A percentile compares a stretch with the other conserved stretches of the same genome.
phyloP scores from a whole-genome alignment of 352 stramenopile species.

The Phytophthora sojae region DNA sequence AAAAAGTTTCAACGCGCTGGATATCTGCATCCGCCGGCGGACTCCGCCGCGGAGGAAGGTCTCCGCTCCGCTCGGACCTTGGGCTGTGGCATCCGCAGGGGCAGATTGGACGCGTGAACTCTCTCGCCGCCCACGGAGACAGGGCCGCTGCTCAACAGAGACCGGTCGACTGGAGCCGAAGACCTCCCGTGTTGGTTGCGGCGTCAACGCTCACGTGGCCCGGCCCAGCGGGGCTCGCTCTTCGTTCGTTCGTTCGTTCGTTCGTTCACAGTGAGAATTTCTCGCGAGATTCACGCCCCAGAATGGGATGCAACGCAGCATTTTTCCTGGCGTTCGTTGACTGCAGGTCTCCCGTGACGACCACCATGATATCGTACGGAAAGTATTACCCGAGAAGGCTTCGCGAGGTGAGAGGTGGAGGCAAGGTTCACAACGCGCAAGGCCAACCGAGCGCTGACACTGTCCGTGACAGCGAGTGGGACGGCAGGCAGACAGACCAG shows the following conservation, averaged over 20 bases:
- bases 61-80: neutral
- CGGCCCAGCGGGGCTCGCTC: too few species aligned
- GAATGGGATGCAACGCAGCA: too few species aligned
- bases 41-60: neutral
- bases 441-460: too few species aligned
- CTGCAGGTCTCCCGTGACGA: too few species aligned
- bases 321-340: too few species aligned
- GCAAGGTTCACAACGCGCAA: too few species aligned
- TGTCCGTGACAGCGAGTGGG: neutral
- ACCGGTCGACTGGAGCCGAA: slow-evolving; percentile 3
- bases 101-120: slow-evolving; percentile 13
- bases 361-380: too few species aligned
- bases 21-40: neutral
- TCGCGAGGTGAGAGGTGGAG: too few species aligned
- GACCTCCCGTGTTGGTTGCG: neutral
- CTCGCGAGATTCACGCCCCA: too few species aligned
- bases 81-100: neutral
- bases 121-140: slow-evolving; percentile 9
- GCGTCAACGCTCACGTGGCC: neutral
- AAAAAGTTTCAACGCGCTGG: slow-evolving; percentile 6
- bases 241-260: too few species aligned
- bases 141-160: slow-evolving; percentile 18
- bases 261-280: neutral
- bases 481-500: slow-evolving; percentile 20
- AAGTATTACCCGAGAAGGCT: too few species aligned